Percentiles rank a stretch among this genome's conserved stretches.
These are phyloP conservation scores for Diplodia intermedia DNA, from an alignment of 2,329 filamentous ascomycete genomes.

Conservation along the genomic window DNA sequence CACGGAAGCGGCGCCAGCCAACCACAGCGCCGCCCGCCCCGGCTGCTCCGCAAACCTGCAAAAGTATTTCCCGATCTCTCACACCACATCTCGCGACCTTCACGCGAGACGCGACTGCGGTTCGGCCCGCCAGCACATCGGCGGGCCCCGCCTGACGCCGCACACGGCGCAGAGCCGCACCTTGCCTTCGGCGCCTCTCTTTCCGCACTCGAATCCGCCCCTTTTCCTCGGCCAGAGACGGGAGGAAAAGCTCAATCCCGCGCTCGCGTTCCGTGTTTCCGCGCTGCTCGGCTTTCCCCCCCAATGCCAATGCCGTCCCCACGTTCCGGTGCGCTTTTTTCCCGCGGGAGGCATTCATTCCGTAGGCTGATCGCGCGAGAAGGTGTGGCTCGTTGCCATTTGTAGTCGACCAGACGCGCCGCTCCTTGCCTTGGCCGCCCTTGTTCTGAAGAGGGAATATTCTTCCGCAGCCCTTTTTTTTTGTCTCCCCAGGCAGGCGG, in stretches of 20 bases:
- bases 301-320: background rate
- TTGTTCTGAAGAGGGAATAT: background rate
- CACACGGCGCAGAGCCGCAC: slow-evolving; percentile 15
- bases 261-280: background rate
- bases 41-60: background rate
- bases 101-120: background rate
- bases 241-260: background rate
- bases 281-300: background rate
- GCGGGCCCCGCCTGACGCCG: background rate
- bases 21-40: background rate
- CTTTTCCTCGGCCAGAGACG: background rate
- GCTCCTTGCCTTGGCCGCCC: too few species aligned
- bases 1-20: background rate
- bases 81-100: slow-evolving; percentile 18
- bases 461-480: background rate
- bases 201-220: too few species aligned
- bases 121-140: background rate
- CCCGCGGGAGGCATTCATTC: too few species aligned
- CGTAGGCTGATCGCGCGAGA: too few species aligned
- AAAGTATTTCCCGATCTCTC: slow-evolving; percentile 4
- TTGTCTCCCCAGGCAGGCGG: too few species aligned
- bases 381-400: too few species aligned
- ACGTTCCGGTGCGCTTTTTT: too few species aligned
- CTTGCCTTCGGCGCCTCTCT: background rate
- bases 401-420: too few species aligned